phyloP scores from a whole-genome alignment of 176 grass and related monocot species.

The Paspalum vaginatum region DNA sequence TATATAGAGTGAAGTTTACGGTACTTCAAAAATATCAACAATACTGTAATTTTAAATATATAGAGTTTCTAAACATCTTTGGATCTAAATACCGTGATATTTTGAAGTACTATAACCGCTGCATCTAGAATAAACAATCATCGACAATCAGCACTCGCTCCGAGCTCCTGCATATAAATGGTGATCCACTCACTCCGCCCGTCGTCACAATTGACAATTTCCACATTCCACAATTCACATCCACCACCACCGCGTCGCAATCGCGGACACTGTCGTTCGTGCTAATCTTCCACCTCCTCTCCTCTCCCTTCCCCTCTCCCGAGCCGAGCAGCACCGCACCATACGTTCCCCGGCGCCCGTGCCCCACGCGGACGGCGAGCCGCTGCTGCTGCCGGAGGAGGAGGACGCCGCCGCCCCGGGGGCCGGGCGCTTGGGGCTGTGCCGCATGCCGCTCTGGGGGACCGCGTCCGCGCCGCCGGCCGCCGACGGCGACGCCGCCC shows the following conservation, averaged over 20 bases:
- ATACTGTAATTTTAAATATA: no score
- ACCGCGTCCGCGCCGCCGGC: slow-evolving; percentile 35
- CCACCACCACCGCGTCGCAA: background rate
- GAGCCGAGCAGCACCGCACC: slow-evolving; percentile 23
- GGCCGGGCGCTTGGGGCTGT: slow-evolving; percentile 11
- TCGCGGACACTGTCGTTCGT: background rate
- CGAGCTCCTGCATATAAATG: no score
- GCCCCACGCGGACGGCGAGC: slow-evolving; percentile 19
- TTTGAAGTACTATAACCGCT: no score
- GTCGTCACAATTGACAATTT: background rate
- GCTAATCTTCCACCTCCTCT: background rate
- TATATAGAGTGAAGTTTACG: no score
- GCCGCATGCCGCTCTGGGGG: slow-evolving; percentile 56
- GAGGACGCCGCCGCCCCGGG: background rate
- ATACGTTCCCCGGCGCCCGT: slow-evolving; percentile 23
- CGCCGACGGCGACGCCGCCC: slow-evolving; percentile 23
- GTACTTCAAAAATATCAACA: no score
- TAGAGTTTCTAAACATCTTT: no score
- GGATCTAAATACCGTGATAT: no score
- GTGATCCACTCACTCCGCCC: background rate
- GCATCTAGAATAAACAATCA: no score
- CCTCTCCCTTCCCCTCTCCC: background rate
- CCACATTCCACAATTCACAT: background rate
- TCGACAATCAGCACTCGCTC: no score
- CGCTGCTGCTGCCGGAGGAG: slow-evolving; percentile 2